Percentiles rank a stretch among this genome's conserved stretches.
These are phyloP conservation scores for Parastagonospora avenae DNA, from an alignment of 2,329 filamentous ascomycete species.

Conservation along the genomic window DNA sequence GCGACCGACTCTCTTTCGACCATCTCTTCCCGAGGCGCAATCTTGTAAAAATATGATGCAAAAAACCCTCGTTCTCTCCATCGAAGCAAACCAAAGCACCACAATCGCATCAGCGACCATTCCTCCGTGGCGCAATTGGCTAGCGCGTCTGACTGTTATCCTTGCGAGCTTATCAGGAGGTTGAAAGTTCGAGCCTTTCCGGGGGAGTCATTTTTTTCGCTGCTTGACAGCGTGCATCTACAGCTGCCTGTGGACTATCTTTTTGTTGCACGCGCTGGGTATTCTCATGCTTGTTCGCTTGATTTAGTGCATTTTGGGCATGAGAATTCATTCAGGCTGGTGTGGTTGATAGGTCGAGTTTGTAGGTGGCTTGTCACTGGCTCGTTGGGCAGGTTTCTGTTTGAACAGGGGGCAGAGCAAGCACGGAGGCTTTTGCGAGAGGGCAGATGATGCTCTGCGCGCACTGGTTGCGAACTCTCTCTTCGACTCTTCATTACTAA, in stretches of 20 bases:
- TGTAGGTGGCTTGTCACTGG: no score
- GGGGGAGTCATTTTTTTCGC: conserved; percentile 25
- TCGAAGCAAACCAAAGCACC: conserved; percentile 3
- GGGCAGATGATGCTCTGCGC: no score
- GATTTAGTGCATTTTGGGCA: no score
- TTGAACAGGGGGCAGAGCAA: no score
- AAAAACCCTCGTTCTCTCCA: background rate
- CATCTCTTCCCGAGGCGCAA: background rate
- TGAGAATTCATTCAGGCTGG: no score
- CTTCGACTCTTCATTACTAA: no score
- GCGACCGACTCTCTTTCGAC: background rate
- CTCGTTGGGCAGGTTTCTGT: no score
- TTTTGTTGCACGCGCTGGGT: background rate
- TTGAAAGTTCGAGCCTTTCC: conserved; percentile 34
- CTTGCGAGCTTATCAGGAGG: conserved; percentile 17
- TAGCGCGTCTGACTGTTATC: conserved; percentile 65
- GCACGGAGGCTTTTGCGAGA: no score
- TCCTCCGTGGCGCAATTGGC: conserved; percentile 54
- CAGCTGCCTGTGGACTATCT: background rate
- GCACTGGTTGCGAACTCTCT: no score
- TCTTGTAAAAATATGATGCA: background rate
- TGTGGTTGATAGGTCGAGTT: no score
- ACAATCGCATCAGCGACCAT: no score
- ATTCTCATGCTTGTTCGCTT: no score
- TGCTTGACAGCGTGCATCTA: background rate